phyloP scores from a whole-genome alignment of 805 yeast genomes.

The Torulaspora quercuum region DNA sequence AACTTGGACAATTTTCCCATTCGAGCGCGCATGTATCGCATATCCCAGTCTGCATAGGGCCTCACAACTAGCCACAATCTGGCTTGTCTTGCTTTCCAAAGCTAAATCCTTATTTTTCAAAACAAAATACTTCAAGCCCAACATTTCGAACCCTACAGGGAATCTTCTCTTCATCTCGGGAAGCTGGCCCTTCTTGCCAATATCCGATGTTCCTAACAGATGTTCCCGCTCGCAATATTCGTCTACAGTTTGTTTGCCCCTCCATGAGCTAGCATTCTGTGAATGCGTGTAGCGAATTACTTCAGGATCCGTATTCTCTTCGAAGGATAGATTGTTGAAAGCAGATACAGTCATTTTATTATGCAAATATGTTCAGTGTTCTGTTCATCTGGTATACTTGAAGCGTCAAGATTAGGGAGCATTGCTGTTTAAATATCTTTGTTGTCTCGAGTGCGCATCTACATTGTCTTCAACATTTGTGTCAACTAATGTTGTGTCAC shows the following conservation, averaged over 20 bases:
- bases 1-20: conserved; percentile 31
- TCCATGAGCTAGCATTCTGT: conserved; percentile 38
- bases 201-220: conserved; percentile 31
- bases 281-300: conserved; percentile 38
- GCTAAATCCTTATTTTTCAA: conserved; percentile 30
- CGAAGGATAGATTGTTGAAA: conserved; percentile 15
- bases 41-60: conserved; percentile 40
- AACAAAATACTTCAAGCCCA: conserved; percentile 40
- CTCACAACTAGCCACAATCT: conserved; percentile 43
- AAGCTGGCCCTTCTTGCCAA: conserved; percentile 24
- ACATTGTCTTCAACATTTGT: not conserved
- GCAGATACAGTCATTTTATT: conserved; percentile 10
- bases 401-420: too few relatives aligned
- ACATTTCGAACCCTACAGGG: conserved; percentile 22
- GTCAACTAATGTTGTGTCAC: conserved; percentile 4
- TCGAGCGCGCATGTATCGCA: conserved; percentile 26
- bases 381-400: too few relatives aligned
- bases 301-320: conserved; percentile 33
- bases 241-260: conserved; percentile 32
- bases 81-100: conserved; percentile 27
- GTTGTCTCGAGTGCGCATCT: not conserved
- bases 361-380: too few relatives aligned
- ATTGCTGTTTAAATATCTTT: too few relatives aligned
- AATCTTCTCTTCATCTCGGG: conserved; percentile 15
- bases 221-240: conserved; percentile 40